phyloP scores from a whole-genome alignment of 2,329 filamentous ascomycete genomes.

The Leptoxyphium fumago region DNA sequence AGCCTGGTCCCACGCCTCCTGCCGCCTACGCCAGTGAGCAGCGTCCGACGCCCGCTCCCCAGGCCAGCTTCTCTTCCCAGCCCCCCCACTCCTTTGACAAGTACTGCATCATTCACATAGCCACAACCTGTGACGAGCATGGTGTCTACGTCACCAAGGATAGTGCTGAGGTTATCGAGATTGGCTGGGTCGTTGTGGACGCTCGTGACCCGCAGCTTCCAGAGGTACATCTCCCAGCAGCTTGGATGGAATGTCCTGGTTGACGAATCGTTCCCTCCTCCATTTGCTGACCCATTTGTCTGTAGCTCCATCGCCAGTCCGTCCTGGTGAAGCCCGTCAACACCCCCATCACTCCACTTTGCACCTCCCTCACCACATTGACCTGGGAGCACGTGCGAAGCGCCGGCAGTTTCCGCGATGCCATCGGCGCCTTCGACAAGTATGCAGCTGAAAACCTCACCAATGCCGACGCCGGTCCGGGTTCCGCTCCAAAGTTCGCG shows the following conservation, averaged over 20 bases:
- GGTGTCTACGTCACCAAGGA: constrained; percentile 99
- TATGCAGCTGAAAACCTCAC: constrained; percentile 87
- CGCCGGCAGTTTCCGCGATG: constrained; percentile 92
- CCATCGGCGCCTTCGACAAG: constrained; percentile 83
- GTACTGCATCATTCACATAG: constrained; percentile 96
- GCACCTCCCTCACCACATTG: constrained; percentile 93
- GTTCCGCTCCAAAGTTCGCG: constrained; percentile 55
- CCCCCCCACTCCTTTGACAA: constrained; percentile 49
- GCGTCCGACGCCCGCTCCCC: not conserved
- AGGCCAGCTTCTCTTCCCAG: constrained; percentile 17
- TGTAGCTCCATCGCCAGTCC: constrained; percentile 84
- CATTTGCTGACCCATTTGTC: constrained; percentile 3
- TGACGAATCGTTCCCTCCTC: not conserved
- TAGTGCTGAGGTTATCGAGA: constrained; percentile 96
- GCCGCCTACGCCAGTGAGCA: constrained; percentile 4
- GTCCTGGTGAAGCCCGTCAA: constrained; percentile 97
- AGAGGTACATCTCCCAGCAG: constrained; percentile 14
- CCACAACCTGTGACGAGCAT: constrained; percentile 97
- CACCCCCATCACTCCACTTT: constrained; percentile 94
- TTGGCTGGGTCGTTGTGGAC: constrained; percentile 74
- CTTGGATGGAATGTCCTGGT: constrained; percentile 1
- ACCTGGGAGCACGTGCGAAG: constrained; percentile 99
- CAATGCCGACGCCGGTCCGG: constrained; percentile 55
- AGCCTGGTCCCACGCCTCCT: not conserved
- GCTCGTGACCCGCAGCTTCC: constrained; percentile 18